Conservation (phyloP, 176 grass and related monocot species). For the Carex parvula region DNA sequence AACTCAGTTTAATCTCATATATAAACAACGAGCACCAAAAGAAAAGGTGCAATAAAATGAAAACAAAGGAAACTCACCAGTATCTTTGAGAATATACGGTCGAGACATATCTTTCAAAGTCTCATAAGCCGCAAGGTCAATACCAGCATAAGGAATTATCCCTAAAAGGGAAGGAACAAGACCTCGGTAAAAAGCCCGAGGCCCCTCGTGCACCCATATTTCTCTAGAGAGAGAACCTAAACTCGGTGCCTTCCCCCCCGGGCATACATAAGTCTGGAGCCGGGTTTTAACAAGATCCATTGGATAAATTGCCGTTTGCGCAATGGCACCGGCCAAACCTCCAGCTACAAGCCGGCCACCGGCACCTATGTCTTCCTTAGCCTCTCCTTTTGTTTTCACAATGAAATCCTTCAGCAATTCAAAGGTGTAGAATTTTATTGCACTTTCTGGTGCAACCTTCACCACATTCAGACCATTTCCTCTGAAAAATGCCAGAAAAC, state of each 20-base stretch:
- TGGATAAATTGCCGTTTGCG: conserved; percentile 78
- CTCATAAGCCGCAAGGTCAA: conserved; percentile 87
- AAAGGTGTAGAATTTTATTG: conserved; percentile 79
- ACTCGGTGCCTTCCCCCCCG: conserved; percentile 44
- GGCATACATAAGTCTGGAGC: conserved; percentile 54
- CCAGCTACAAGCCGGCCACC: conserved; percentile 70
- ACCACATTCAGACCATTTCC: conserved; percentile 89
- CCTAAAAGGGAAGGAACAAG: conserved; percentile 78
- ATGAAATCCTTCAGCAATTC: conserved; percentile 82
- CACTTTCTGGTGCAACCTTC: conserved; percentile 85
- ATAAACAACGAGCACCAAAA: background rate
- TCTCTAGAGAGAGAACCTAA: conserved; percentile 55
- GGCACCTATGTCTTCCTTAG: conserved; percentile 61
- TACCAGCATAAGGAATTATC: conserved; percentile 88
- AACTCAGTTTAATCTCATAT: background rate
- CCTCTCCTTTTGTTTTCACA: conserved; percentile 54
- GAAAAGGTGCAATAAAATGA: background rate
- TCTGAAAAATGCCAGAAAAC: conserved; percentile 59
- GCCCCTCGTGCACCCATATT: conserved; percentile 71
- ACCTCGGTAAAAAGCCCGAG: conserved; percentile 84
- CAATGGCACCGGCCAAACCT: conserved; percentile 73
- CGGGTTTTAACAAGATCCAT: conserved; percentile 81
- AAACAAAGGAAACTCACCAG: conserved; percentile 40
- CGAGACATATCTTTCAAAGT: conserved; percentile 88
- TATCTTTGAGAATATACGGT: conserved; percentile 68